Evolutionary conservation across 2,329 filamentous ascomycete genomes (phyloP), one percentile per base, ranked within the genome.

Genomic region (Penicillium carneum): DNA sequence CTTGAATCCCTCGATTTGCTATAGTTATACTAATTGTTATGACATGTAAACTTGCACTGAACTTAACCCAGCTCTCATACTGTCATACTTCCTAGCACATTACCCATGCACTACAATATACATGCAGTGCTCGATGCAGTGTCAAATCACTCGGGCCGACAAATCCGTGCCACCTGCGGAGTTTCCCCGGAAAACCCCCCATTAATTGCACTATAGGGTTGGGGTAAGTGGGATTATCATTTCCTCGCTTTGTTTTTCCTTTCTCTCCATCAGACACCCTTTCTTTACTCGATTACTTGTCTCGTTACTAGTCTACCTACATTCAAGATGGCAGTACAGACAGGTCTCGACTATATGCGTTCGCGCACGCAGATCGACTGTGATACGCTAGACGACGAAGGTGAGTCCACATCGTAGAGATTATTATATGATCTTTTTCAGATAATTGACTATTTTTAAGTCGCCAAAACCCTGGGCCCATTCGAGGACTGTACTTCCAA

Each of bases 401-500:
- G 83, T 82, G 63, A 23, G 46, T 34, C 18, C 23, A n/a, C 3
- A 23, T 29, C 8, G 16, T 26, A 49, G 31, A 16, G 8, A 29
- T 26, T 6, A 36, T 36, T 38, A 33, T 8, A 33, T 39, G 34
- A 36, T 52, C n/a, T 23, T 68, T 34, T 59, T 6, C 20, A 23
- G 10, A 33, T 34, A 31, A 11, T 33, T 59, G 16, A 65, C 20
- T 11, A 12, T 2, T 31, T 18, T 10, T 60, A 84, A 84, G 83
- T 84, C 38, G 79, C 81, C 12, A 77, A 75, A 66, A 67, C 73
- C 8, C 67, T 83, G 2, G 83, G 81, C 14, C 81, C 81, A 1
- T 86, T 85, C 59, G 74, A 79, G 5, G 83, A 85, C 64, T 85
- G 82, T 62, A 86, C 84, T 20, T 85, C 83, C 1, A 85, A 85